A percentile compares a stretch with the other conserved stretches of the same genome.
Conservation (phyloP, 164 flowering plant genomes). For the Liquidambar formosana region DNA sequence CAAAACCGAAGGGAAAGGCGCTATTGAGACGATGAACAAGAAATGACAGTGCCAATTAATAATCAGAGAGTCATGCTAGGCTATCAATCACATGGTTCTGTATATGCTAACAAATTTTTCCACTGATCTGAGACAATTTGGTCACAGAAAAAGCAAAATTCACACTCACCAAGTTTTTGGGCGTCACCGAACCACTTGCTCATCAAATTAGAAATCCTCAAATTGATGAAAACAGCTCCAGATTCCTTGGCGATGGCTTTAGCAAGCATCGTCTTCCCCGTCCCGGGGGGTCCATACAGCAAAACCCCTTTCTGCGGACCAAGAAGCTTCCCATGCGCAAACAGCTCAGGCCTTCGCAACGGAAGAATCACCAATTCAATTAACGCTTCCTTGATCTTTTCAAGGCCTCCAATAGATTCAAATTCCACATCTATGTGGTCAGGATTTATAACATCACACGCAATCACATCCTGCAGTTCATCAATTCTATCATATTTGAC, state of each 20-base stretch:
- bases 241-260: conserved; percentile 93
- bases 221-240: conserved; percentile 91
- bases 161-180: conserved; percentile 75
- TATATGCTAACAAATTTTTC: neutral
- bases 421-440: conserved; percentile 82
- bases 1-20: no score
- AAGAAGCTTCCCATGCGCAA: conserved; percentile 76
- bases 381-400: conserved; percentile 64
- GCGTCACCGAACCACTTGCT: conserved; percentile 99
- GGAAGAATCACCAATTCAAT: conserved; percentile 81
- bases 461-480: conserved; percentile 71
- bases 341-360: conserved; percentile 70
- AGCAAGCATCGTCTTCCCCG: conserved; percentile 89
- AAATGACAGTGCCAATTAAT: no score
- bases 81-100: no score
- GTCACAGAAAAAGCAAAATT: neutral
- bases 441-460: conserved; percentile 88
- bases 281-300: conserved; percentile 80
- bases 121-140: neutral
- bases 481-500: no score
- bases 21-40: no score
- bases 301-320: conserved; percentile 89
- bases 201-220: conserved; percentile 81
- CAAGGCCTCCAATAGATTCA: conserved; percentile 80
- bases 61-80: no score